phyloP scores from a whole-genome alignment of 306 rosid species.

The Cyamopsis tetragonoloba region DNA sequence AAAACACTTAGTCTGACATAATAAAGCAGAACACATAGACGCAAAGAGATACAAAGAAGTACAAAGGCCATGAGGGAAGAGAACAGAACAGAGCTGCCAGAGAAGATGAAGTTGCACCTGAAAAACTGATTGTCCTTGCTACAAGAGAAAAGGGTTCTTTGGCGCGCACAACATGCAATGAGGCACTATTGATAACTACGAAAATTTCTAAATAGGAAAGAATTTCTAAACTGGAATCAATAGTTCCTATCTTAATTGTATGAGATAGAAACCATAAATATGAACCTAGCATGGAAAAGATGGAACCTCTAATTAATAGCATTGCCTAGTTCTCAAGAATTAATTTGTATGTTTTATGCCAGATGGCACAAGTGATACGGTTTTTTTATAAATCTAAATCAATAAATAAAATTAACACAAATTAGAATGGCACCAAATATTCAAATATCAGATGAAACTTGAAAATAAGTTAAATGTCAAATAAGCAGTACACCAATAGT shows the following conservation, averaged over 20 bases:
- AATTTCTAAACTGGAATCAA: background rate
- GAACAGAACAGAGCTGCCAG: no score
- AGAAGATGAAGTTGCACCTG: no score
- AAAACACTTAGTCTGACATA: no score
- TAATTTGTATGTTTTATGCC: background rate
- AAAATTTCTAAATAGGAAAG: no score
- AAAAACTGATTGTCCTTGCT: no score
- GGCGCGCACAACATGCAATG: no score
- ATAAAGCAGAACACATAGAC: no score
- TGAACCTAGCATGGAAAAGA: background rate
- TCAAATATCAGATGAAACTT: background rate
- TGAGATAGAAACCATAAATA: background rate
- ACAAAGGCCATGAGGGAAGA: no score
- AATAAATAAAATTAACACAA: background rate
- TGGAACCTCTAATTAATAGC: slow-evolving; percentile 1
- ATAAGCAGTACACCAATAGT: background rate
- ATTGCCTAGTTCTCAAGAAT: background rate
- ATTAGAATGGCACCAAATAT: no score
- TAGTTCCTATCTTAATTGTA: background rate
- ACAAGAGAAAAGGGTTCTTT: no score
- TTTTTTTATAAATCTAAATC: background rate
- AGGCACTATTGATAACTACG: no score
- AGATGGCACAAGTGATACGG: background rate
- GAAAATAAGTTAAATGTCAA: background rate
- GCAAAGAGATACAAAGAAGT: no score